These are phyloP conservation scores for Nissolia schottii DNA, from an alignment of 306 rosid genomes.

Conservation along the genomic window DNA sequence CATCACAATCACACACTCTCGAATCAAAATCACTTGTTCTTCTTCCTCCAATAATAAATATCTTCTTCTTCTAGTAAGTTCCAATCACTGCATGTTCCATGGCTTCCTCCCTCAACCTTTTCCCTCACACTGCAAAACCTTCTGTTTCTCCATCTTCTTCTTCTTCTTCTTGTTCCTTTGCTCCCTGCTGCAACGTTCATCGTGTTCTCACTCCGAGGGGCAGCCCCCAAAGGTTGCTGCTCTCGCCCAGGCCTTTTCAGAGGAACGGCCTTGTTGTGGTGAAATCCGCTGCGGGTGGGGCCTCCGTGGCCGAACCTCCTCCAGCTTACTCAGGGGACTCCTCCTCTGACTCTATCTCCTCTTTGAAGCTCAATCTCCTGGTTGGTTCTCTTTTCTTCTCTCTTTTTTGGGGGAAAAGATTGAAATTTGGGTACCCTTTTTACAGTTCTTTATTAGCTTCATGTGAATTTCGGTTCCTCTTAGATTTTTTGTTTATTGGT, in stretches of 20 bases:
- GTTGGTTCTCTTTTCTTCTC: conserved; percentile 25
- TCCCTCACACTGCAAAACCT: conserved; percentile 25
- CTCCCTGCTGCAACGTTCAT: neutral
- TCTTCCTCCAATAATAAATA: neutral
- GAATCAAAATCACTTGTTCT: neutral
- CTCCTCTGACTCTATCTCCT: conserved; percentile 32
- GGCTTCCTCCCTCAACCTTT: conserved; percentile 45
- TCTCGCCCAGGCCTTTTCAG: conserved; percentile 11
- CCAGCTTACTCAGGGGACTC: conserved; percentile 15
- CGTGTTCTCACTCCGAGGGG: neutral
- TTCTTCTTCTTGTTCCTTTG: neutral
- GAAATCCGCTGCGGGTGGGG: conserved; percentile 37
- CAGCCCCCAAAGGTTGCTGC: neutral
- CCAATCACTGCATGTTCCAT: conserved; percentile 8
- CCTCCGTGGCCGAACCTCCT: conserved; percentile 28
- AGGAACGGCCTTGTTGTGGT: conserved; percentile 28
- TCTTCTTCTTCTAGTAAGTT: neutral
- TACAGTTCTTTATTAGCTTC: neutral
- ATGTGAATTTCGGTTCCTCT: neutral
- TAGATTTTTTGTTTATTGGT: neutral
- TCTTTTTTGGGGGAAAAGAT: too few relatives aligned
- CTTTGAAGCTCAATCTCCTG: conserved; percentile 72
- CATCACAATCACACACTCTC: neutral
- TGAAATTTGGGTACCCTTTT: neutral
- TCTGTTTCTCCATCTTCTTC: neutral